Evolutionary conservation across 441 rosid genomes (phyloP).

Genomic region (Erysimum cheiri): DNA sequence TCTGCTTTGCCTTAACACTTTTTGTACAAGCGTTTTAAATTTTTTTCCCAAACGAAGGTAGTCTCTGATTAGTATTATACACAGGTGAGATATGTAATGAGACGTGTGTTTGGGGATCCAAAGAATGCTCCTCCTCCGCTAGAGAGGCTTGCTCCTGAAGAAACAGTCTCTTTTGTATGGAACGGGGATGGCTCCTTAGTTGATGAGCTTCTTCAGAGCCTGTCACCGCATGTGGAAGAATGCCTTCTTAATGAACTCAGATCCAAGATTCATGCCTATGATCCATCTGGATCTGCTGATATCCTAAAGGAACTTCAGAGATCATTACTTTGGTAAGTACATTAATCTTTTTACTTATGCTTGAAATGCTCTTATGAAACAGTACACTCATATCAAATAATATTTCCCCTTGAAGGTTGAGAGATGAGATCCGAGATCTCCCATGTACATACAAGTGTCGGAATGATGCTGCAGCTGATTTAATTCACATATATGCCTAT

Average conservation of each 20-base stretch:
- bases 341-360: constrained; percentile 24
- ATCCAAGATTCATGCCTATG: constrained; percentile 72
- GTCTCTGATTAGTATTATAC: constrained; percentile 36
- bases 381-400: constrained; percentile 20
- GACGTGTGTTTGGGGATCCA: constrained; percentile 89
- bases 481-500: constrained; percentile 90
- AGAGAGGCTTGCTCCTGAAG: constrained; percentile 86
- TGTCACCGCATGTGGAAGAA: constrained; percentile 77
- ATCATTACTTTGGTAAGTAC: constrained; percentile 87
- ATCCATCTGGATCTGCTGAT: constrained; percentile 75
- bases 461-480: constrained; percentile 99
- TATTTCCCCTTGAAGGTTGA: constrained; percentile 69
- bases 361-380: constrained; percentile 24
- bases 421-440: constrained; percentile 89
- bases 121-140: constrained; percentile 97
- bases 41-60: constrained; percentile 15
- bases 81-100: constrained; percentile 98
- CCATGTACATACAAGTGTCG: constrained; percentile 95
- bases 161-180: constrained; percentile 78
- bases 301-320: constrained; percentile 74
- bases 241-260: constrained; percentile 66
- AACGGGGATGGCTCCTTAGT: constrained; percentile 92
- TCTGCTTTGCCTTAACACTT: constrained; percentile 22
- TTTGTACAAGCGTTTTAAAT: constrained; percentile 8
- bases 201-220: constrained; percentile 86